Evolutionary conservation across 2,329 filamentous ascomycete genomes (phyloP), one percentile per base, ranked within the genome.

Genomic region (Trichophyton equinum): DNA sequence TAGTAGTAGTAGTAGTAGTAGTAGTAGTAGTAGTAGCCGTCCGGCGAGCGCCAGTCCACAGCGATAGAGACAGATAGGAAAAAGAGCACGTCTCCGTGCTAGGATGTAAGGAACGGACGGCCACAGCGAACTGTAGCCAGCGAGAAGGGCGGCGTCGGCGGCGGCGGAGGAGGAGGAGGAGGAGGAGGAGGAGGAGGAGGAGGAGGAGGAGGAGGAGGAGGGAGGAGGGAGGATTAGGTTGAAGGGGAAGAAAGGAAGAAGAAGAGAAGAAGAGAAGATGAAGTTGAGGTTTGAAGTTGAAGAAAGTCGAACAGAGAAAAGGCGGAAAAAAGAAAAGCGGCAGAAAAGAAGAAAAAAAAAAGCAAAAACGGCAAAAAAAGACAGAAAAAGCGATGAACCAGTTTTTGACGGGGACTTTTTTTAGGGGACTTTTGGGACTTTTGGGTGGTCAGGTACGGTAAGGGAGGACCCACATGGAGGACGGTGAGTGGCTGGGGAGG

Each of bases 61-160:
- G 27, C 27, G 53, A 56, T 36, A 36, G 33, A 36, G 15, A 56
- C 53, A 8, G 18, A 7, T 42, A 18, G 53, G 8, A 5, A 27
- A 49, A 27, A 36, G 22, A 22, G 57, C 33, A 38, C 13, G 40
- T 27, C 25, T 27, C 25, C 40, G 40, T 44, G 40, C 40, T 3
- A n/a, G 13, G 40, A 18, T 44, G 38, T 33, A 73, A 73, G 67
- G 71, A 73, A 68, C 70, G 71, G 71, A 73, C 71, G 71, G 70
- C 71, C 71, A 72, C 69, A 64, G 69, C 33, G 55, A 44, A 8
- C 40, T 57, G 55, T 25, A 58, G 47, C 59, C 46, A 30, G 38
- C 49, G 60, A 62, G 49, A 20, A 1, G 5, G 5, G 5, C 25
- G 4, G 25, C 25, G 25, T 5, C 25, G 25, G 25, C 25, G 4